These are phyloP conservation scores for Westerdykella ornata DNA, from an alignment of 2,329 filamentous ascomycete species.

Conservation along the genomic window DNA sequence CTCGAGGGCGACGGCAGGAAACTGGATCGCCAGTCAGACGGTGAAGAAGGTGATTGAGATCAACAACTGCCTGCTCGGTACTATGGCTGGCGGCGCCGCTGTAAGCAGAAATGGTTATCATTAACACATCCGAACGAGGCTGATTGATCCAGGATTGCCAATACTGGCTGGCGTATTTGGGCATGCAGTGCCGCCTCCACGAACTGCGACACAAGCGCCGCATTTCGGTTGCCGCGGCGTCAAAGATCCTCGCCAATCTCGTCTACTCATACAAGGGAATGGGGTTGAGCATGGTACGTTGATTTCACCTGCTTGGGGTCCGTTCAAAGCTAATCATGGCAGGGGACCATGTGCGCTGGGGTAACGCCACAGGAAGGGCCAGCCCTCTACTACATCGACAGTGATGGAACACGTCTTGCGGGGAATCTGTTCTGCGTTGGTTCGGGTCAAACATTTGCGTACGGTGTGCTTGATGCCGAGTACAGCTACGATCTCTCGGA, in stretches of 20 bases:
- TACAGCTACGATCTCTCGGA: conserved; percentile 84
- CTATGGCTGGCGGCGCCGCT: conserved; percentile 96
- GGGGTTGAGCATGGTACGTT: conserved; percentile 79
- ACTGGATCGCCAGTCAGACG: conserved; percentile 99
- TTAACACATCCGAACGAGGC: not conserved
- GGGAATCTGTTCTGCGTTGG: conserved; percentile 98
- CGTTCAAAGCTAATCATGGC: conserved; percentile 6
- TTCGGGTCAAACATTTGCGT: conserved; percentile 96
- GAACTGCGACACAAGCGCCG: conserved; percentile 98
- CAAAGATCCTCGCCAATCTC: conserved; percentile 96
- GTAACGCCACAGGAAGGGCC: conserved; percentile 93
- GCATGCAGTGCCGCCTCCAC: conserved; percentile 98
- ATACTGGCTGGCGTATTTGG: conserved; percentile 98
- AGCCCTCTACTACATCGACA: conserved; percentile 98
- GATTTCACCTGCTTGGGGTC: not conserved
- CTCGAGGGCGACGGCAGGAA: conserved; percentile 91
- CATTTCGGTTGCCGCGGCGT: conserved; percentile 93
- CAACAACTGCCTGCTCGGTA: conserved; percentile 87
- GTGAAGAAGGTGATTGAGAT: conserved; percentile 99
- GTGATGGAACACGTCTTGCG: conserved; percentile 82
- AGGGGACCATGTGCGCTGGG: conserved; percentile 95
- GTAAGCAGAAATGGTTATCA: conserved; percentile 40
- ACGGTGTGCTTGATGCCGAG: conserved; percentile 93
- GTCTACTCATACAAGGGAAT: conserved; percentile 99
- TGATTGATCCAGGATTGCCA: conserved; percentile 70